Evolutionary conservation across 208 protist genomes (phyloP), one percentile per base, ranked within the genome.

Genomic region (Leishmania arabica): DNA sequence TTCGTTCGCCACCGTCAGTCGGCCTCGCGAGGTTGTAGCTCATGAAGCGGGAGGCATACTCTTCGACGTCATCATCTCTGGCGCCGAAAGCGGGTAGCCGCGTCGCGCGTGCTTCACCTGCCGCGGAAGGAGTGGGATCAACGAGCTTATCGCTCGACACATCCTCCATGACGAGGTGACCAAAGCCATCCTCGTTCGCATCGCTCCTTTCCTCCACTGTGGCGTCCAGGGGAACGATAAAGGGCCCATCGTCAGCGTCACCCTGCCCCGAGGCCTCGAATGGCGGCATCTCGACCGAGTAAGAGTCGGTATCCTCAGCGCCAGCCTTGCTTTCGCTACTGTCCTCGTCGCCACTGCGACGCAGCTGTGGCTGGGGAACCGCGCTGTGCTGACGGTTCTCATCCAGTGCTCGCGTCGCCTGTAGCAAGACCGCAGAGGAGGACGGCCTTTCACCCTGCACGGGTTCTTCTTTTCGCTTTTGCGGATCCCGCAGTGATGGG

Each of bases 91-190:
- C 3, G 51, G 8, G 3, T 24, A 62, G 49, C 34, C n/a, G 72
- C 34, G 51, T 17, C 19, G 72, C 2, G 21, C 15, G 21, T 40
- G 13, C 21, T 0, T 45, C 7, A 4, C 27, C 56, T 73, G 24
- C 45, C 11, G 69, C n/a, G 58, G 2, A 27, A 58, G 65, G 9
- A 66, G 40, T 60, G 68, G 56, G 31, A 56, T 69, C 27, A 7
- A 45, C 69, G 24, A 65, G 40, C 45, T 73, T 47, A 51, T 85
- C 71, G 51, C 64, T 81, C 51, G 72, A 37, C 13, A 85, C 56
- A 31, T 85, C 82, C 45, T 82, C 77, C 72, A 82, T 81, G 45
- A 81, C 51, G 9, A 64, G 62, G 54, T 75, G 77, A 27, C 58
- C 27, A 53, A 19, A 51, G 40, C n/a, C 24, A 11, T 42, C 75